Evolutionary conservation across 2,329 filamentous ascomycete species (phyloP).

Genomic region (Aureobasidium sp.): DNA sequence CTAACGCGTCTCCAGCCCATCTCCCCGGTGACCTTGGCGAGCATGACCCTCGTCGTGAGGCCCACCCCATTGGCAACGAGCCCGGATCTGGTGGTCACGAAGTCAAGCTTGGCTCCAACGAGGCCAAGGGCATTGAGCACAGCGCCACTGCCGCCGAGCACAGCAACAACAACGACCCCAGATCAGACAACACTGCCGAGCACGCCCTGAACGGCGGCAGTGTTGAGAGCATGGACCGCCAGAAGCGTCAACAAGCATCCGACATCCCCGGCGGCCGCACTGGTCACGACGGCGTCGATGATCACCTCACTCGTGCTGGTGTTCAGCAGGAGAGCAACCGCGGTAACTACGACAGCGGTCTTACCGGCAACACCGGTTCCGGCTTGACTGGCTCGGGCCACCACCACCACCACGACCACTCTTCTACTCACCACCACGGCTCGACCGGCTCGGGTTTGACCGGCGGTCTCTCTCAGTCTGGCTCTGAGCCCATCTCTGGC

Average conservation of each 20-base stretch:
- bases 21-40: conserved; percentile 15
- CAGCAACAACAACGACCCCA: not conserved
- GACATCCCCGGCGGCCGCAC: not conserved
- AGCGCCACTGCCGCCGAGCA: not conserved
- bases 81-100: conserved; percentile 11
- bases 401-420: not conserved
- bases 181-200: not conserved
- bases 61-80: conserved; percentile 10
- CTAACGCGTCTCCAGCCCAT: conserved; percentile 3
- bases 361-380: not conserved
- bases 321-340: not conserved
- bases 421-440: not conserved
- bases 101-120: not conserved
- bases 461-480: conserved; percentile 1
- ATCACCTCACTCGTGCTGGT: not conserved
- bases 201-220: conserved; percentile 5
- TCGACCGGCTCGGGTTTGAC: not conserved
- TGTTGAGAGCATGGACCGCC: conserved; percentile 6
- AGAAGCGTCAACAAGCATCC: conserved; percentile 5
- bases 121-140: not conserved
- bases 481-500: conserved; percentile 13
- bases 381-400: not conserved
- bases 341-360: not conserved
- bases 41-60: conserved; percentile 12
- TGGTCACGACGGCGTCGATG: not conserved